phyloP scores from a whole-genome alignment of 2,329 filamentous ascomycete species.

The Verticillium albo-atrum region DNA sequence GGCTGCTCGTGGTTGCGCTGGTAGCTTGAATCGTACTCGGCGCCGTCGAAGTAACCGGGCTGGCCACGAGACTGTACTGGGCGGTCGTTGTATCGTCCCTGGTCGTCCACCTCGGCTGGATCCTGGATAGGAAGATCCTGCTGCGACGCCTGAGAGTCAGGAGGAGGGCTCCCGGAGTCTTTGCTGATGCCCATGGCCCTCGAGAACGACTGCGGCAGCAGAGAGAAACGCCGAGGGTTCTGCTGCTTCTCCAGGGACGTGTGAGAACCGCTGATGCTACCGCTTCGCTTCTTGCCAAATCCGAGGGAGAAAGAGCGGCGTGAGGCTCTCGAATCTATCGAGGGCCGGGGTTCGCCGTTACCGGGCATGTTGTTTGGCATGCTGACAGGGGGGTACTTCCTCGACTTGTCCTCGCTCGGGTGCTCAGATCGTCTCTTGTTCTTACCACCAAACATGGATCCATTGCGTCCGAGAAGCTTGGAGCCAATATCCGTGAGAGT shows the following conservation, averaged over 20 bases:
- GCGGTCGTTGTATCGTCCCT: conserved; percentile 28
- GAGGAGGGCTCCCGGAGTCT: conserved; percentile 36
- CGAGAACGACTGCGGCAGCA: conserved; percentile 62
- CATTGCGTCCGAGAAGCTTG: conserved; percentile 79
- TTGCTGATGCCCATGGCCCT: conserved; percentile 59
- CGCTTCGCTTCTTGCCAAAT: conserved; percentile 66
- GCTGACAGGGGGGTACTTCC: conserved; percentile 83
- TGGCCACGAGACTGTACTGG: conserved; percentile 11
- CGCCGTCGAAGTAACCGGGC: conserved; percentile 2
- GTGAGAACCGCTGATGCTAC: conserved; percentile 57
- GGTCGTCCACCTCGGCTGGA: conserved; percentile 31
- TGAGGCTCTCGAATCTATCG: conserved; percentile 64
- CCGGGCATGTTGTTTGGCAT: conserved; percentile 70
- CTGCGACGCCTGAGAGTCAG: conserved; percentile 34
- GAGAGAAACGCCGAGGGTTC: conserved; percentile 57
- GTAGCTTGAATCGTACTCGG: conserved; percentile 8
- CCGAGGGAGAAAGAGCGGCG: conserved; percentile 68
- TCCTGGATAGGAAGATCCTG: conserved; percentile 50
- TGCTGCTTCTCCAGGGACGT: conserved; percentile 51
- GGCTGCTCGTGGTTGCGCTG: conserved; percentile 9
- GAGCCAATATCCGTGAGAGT: conserved; percentile 79
- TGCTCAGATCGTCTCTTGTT: conserved; percentile 28
- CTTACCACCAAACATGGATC: conserved; percentile 71
- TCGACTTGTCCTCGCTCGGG: conserved; percentile 49
- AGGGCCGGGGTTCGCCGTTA: conserved; percentile 52